Percentiles rank a stretch among this genome's conserved stretches.
phyloP scores from a whole-genome alignment of 2,329 filamentous ascomycete genomes.

The Pseudogymnoascus sp. region DNA sequence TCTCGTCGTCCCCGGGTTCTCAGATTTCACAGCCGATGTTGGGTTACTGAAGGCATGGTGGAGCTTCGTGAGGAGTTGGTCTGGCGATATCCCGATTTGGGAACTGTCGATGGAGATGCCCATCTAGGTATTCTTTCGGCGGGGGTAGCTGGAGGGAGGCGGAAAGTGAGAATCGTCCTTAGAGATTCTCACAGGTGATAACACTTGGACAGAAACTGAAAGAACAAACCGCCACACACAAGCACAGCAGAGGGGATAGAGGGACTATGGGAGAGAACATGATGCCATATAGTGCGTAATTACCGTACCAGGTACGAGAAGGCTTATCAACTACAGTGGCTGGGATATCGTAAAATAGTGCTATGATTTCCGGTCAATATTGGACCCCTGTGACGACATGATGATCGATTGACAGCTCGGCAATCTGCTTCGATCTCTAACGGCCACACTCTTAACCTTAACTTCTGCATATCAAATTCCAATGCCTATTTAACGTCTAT shows the following conservation, averaged over 20 bases:
- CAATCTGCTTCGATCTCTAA: background rate
- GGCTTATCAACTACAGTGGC: background rate
- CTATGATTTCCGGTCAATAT: background rate
- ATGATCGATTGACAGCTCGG: background rate
- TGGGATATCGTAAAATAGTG: background rate
- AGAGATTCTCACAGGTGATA: background rate
- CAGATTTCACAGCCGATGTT: background rate
- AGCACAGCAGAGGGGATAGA: background rate
- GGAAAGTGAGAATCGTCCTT: background rate
- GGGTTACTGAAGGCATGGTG: background rate
- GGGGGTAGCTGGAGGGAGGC: background rate
- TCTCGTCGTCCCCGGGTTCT: background rate
- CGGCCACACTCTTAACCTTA: background rate
- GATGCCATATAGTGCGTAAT: background rate
- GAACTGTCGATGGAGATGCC: background rate
- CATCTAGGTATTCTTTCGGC: background rate
- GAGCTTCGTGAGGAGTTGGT: background rate
- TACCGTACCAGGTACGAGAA: background rate
- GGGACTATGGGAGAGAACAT: background rate
- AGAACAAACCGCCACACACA: too few relatives aligned
- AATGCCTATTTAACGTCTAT: too few relatives aligned
- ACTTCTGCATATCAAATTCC: background rate
- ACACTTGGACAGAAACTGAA: too few relatives aligned
- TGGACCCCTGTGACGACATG: background rate
- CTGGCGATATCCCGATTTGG: background rate